Evolutionary conservation across 495 filamentous ascomycete genomes (phyloP).

Genomic region (Aspergillus incahuasiensis): DNA sequence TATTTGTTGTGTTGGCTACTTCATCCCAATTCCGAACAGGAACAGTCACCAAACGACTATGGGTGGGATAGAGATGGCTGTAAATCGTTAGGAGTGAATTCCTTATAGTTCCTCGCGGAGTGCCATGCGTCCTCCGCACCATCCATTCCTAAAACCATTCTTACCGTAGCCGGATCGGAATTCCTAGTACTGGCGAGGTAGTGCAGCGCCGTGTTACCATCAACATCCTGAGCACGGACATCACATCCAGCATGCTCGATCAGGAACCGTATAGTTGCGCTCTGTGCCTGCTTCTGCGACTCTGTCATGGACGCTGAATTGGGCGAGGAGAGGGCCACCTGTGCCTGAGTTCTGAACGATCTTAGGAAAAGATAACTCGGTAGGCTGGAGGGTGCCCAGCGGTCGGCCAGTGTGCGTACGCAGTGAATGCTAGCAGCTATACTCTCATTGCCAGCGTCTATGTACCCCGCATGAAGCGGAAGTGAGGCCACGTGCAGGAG

Average conservation of each 20-base stretch:
- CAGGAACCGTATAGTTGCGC: conserved; percentile 7
- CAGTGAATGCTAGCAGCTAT: conserved; percentile 12
- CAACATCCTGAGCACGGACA: conserved; percentile 10
- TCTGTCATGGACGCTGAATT: neutral
- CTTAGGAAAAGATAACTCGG: neutral
- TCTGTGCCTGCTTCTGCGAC: conserved; percentile 4
- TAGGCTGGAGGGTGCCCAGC: neutral
- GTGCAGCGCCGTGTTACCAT: conserved; percentile 16
- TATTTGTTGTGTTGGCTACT: too few species aligned
- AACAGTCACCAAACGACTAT: too few species aligned
- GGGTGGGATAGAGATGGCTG: too few species aligned
- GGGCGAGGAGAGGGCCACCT: too few species aligned
- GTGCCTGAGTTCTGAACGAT: too few species aligned
- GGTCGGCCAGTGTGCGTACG: conserved; percentile 2
- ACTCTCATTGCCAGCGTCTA: neutral
- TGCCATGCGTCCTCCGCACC: conserved; percentile 7
- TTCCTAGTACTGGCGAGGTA: conserved; percentile 13
- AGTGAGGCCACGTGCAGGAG: conserved; percentile 13
- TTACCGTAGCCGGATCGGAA: conserved; percentile 1
- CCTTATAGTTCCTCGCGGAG: neutral
- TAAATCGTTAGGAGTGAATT: conserved; percentile 6
- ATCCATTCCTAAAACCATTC: conserved; percentile 8
- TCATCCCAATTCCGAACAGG: too few species aligned
- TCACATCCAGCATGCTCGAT: neutral
- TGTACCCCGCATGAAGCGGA: neutral